Percentiles rank a stretch among this genome's conserved stretches.
Evolutionary conservation across 1,139 yeast species (phyloP).

Genomic region (Yamadazyma jaroonii): DNA sequence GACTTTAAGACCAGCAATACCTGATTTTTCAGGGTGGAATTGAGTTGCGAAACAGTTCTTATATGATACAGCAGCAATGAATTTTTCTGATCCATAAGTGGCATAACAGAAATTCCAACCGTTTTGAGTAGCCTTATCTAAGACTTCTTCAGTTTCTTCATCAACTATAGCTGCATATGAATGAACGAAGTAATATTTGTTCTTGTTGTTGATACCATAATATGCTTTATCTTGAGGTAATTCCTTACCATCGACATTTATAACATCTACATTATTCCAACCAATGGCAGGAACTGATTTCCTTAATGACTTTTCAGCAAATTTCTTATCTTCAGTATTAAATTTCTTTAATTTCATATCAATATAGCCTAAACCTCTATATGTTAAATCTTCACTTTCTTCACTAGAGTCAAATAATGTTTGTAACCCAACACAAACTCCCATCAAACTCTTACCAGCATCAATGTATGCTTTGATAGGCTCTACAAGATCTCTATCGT

Average conservation of each 20-base stretch:
- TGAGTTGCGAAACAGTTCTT: conserved; percentile 90
- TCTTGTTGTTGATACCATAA: conserved; percentile 38
- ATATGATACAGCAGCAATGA: conserved; percentile 77
- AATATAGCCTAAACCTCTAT: conserved; percentile 54
- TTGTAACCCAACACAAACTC: conserved; percentile 95
- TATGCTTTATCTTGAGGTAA: conserved; percentile 11
- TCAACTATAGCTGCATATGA: conserved; percentile 76
- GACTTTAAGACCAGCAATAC: conserved; percentile 79
- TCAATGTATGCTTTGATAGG: conserved; percentile 66
- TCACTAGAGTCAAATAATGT: conserved; percentile 71
- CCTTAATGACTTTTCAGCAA: conserved; percentile 15
- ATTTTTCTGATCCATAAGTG: conserved; percentile 73
- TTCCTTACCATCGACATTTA: conserved; percentile 9
- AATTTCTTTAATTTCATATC: conserved; percentile 59
- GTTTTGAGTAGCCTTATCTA: conserved; percentile 29
- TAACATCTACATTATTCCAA: conserved; percentile 61
- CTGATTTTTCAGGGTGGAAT: conserved; percentile 97
- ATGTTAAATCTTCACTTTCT: conserved; percentile 56
- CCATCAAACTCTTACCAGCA: conserved; percentile 84
- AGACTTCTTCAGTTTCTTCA: conserved; percentile 24
- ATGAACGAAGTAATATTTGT: conserved; percentile 90
- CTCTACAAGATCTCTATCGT: conserved; percentile 55
- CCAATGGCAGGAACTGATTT: conserved; percentile 97
- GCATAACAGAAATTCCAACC: conserved; percentile 84
- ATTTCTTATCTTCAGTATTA: conserved; percentile 40